Conservation (phyloP, 225 moss, liverwort and hornwort genomes). For the Asterella californica region DNA sequence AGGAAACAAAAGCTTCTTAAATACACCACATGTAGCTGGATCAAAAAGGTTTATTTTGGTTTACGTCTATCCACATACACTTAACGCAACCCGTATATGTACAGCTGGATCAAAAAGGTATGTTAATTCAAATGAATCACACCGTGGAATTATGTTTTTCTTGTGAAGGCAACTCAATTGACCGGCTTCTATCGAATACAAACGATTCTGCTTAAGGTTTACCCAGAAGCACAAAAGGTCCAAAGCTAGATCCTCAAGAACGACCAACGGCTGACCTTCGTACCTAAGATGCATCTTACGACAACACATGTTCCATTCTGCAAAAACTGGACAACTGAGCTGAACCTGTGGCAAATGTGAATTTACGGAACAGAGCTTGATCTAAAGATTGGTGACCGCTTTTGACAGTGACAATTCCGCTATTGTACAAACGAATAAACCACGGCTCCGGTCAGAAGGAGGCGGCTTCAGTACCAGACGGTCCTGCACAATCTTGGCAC, state of each 20-base stretch:
- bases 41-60: too few species aligned
- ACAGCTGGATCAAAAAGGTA: too few species aligned
- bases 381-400: not conserved
- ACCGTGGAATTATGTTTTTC: too few species aligned
- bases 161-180: not conserved
- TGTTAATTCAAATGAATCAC: too few species aligned
- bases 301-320: not conserved
- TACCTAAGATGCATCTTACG: not conserved
- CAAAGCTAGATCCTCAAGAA: not conserved
- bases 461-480: conserved; percentile 33
- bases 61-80: too few species aligned
- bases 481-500: conserved; percentile 53
- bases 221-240: not conserved
- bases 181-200: not conserved
- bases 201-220: not conserved
- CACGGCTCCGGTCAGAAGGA: not conserved
- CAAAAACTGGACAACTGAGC: not conserved
- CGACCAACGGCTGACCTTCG: not conserved
- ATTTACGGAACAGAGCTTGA: not conserved
- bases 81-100: too few species aligned
- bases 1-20: not conserved
- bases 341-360: not conserved
- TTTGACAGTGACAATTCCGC: too few species aligned
- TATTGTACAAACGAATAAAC: too few species aligned
- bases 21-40: too few species aligned